Evolutionary conservation across 78 protist genomes (phyloP).

Genomic region (Andalucia godoyi): DNA sequence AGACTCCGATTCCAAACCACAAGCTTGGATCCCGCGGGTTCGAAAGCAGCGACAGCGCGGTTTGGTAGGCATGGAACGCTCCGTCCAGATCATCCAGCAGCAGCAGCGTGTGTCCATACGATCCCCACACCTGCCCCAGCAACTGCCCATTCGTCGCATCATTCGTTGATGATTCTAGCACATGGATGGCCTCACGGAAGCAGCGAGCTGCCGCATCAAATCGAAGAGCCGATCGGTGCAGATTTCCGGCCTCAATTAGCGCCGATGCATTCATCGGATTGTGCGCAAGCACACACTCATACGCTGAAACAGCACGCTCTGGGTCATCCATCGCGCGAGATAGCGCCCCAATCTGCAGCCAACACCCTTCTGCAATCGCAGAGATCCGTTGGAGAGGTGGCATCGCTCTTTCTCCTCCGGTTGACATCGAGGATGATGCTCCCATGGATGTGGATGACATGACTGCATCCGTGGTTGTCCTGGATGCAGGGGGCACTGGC

Average conservation of each 20-base stretch:
- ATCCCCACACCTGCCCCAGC: constrained; percentile 73
- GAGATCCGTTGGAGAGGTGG: no score
- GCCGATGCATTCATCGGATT: constrained; percentile 60
- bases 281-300: constrained; percentile 45
- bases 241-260: constrained; percentile 42
- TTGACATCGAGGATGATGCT: no score
- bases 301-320: constrained; percentile 45
- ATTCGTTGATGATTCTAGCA: constrained; percentile 20
- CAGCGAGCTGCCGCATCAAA: constrained; percentile 44
- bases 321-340: constrained; percentile 44
- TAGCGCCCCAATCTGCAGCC: constrained; percentile 10
- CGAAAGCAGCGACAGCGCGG: not conserved
- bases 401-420: no score
- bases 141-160: constrained; percentile 55
- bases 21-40: constrained; percentile 50
- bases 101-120: constrained; percentile 48
- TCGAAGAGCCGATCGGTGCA: constrained; percentile 36
- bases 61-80: constrained; percentile 62
- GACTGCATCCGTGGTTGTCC: no score
- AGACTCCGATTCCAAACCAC: constrained; percentile 79
- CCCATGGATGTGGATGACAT: no score
- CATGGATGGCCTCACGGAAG: no score
- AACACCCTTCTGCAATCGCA: constrained; percentile 2
- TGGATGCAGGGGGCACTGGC: no score
- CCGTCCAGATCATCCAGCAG: constrained; percentile 68